Percentiles rank a stretch among this genome's conserved stretches.
These are phyloP conservation scores for Yamadazyma dendronema DNA, from an alignment of 1,139 yeast genomes.

Conservation along the genomic window DNA sequence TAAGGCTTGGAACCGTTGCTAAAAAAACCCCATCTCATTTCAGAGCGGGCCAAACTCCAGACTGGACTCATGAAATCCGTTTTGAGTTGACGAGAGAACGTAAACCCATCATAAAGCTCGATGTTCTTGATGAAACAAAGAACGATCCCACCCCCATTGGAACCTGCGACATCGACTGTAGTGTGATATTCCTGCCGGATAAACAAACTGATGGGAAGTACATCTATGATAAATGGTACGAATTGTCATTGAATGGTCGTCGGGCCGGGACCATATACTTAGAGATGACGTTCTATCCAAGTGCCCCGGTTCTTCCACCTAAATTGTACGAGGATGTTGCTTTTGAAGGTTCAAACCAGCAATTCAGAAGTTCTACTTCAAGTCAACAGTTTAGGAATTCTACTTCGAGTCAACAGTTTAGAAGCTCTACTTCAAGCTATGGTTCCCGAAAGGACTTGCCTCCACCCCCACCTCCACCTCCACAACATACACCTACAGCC, in stretches of 20 bases:
- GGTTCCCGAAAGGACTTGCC: constrained; percentile 9
- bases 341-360: constrained; percentile 8
- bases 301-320: constrained; percentile 49
- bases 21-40: constrained; percentile 69
- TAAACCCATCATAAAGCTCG: constrained; percentile 62
- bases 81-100: constrained; percentile 65
- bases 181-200: constrained; percentile 54
- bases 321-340: constrained; percentile 22
- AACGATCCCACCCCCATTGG: constrained; percentile 86
- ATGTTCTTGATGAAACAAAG: constrained; percentile 84
- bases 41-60: constrained; percentile 90
- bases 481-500: constrained; percentile 13
- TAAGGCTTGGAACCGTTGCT: constrained; percentile 78
- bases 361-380: constrained; percentile 3
- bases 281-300: constrained; percentile 89
- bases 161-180: constrained; percentile 72
- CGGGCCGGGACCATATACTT: constrained; percentile 87
- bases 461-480: constrained; percentile 15
- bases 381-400: constrained; percentile 2
- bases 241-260: constrained; percentile 61
- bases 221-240: constrained; percentile 76
- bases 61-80: constrained; percentile 77
- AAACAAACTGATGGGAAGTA: constrained; percentile 70
- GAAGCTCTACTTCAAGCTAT: constrained; percentile 3
- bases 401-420: constrained; percentile 1